Evolutionary conservation across 495 filamentous ascomycete genomes (phyloP).

Genomic region (Cercophora scortea): DNA sequence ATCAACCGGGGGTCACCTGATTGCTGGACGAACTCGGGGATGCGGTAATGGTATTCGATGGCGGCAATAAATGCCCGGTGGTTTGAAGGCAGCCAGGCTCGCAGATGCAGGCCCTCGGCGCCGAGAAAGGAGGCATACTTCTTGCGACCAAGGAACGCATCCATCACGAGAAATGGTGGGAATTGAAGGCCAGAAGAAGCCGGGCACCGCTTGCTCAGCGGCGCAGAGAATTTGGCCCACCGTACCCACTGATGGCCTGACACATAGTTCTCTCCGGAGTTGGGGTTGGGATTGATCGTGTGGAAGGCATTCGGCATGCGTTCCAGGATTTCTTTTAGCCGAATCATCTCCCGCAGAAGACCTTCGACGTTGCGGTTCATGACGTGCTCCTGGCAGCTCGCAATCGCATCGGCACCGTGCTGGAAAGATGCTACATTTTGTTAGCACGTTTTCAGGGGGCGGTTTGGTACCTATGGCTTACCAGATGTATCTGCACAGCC

Average conservation of each 20-base stretch:
- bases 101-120: constrained; percentile 38
- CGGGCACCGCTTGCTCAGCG: constrained; percentile 42
- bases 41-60: constrained; percentile 41
- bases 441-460: background rate
- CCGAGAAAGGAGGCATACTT: constrained; percentile 44
- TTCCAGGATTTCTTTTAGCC: constrained; percentile 43
- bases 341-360: constrained; percentile 37
- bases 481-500: constrained; percentile 35
- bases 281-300: constrained; percentile 44
- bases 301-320: constrained; percentile 44
- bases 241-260: constrained; percentile 33
- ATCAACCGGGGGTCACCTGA: constrained; percentile 36
- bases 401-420: constrained; percentile 37
- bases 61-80: constrained; percentile 43
- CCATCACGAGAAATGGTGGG: constrained; percentile 44
- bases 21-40: constrained; percentile 41
- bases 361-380: constrained; percentile 43
- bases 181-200: constrained; percentile 43
- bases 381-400: constrained; percentile 43
- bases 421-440: constrained; percentile 33
- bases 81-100: constrained; percentile 43
- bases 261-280: constrained; percentile 38
- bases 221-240: constrained; percentile 42
- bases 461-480: background rate
- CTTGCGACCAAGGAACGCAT: constrained; percentile 42